Evolutionary conservation across 306 rosid genomes (phyloP).

Genomic region (Canavalia gladiata): DNA sequence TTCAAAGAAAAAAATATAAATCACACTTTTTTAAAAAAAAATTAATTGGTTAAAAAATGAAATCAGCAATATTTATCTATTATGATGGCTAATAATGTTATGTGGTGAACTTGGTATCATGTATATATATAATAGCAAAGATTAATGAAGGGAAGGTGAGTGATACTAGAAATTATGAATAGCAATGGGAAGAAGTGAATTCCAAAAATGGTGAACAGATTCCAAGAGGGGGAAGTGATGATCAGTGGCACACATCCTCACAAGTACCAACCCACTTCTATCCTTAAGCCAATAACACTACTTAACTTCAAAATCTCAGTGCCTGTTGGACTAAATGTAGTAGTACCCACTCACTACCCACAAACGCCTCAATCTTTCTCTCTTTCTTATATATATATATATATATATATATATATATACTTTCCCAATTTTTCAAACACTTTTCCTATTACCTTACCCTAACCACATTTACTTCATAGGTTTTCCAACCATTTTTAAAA

Average conservation of each 20-base stretch:
- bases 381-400: background rate
- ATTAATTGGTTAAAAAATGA: too few relatives aligned
- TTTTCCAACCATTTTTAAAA: background rate
- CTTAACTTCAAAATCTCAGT: background rate
- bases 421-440: background rate
- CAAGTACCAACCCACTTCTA: conserved; percentile 41
- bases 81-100: too few relatives aligned
- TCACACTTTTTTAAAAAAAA: too few relatives aligned
- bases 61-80: too few relatives aligned
- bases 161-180: background rate
- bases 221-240: background rate
- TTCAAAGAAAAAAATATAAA: too few relatives aligned
- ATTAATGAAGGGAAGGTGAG: background rate
- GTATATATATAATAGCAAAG: too few relatives aligned
- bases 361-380: background rate
- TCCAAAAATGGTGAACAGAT: conserved; percentile 27
- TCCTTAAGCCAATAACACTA: conserved; percentile 12
- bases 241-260: background rate
- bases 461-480: too few relatives aligned
- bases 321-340: conserved; percentile 1
- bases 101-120: too few relatives aligned
- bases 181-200: background rate
- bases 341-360: background rate
- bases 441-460: background rate
- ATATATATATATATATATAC: background rate